Percentiles rank a stretch among this genome's conserved stretches.
Conservation (phyloP, 768 basidiomycete genomes). For the Psilocybe sp. region DNA sequence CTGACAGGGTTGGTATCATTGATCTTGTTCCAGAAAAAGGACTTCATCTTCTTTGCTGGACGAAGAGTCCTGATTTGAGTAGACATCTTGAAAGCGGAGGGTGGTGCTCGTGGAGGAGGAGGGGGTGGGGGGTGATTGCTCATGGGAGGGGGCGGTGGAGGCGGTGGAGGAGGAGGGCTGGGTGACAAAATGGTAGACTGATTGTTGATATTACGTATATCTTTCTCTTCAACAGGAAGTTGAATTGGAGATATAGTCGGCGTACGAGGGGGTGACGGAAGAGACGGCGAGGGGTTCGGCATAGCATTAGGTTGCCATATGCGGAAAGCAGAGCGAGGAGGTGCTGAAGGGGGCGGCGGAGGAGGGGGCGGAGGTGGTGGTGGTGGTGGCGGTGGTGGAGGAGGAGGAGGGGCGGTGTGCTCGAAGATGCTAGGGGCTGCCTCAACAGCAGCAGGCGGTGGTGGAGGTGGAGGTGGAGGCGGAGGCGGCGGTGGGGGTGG, state of each 20-base stretch:
- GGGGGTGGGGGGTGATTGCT: conserved; percentile 20
- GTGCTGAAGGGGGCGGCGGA: conserved; percentile 43
- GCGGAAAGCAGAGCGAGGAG: conserved; percentile 26
- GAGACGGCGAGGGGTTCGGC: conserved; percentile 32
- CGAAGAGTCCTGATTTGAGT: conserved; percentile 31
- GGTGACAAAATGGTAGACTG: background rate
- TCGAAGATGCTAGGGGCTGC: conserved; percentile 40
- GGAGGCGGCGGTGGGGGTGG: conserved; percentile 40
- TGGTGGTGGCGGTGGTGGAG: conserved; percentile 35
- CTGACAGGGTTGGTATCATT: conserved; percentile 30
- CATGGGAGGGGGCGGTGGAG: conserved; percentile 27
- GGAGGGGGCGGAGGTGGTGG: conserved; percentile 40
- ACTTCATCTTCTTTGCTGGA: conserved; percentile 64
- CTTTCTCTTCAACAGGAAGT: conserved; percentile 11
- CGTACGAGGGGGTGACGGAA: conserved; percentile 19
- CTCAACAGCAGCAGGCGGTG: conserved; percentile 29
- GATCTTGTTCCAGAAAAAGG: conserved; percentile 92
- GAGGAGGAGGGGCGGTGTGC: background rate
- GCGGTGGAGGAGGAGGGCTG: conserved; percentile 22
- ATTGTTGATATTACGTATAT: too few relatives aligned
- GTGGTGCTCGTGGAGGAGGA: conserved; percentile 34
- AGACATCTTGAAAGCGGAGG: conserved; percentile 32
- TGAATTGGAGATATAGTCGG: conserved; percentile 21
- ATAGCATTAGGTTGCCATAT: conserved; percentile 10
- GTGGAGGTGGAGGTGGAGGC: conserved; percentile 17